Conservation (phyloP, 371 early-diverging fungal genomes). For the Amoeboaphelidium protococcarum region DNA sequence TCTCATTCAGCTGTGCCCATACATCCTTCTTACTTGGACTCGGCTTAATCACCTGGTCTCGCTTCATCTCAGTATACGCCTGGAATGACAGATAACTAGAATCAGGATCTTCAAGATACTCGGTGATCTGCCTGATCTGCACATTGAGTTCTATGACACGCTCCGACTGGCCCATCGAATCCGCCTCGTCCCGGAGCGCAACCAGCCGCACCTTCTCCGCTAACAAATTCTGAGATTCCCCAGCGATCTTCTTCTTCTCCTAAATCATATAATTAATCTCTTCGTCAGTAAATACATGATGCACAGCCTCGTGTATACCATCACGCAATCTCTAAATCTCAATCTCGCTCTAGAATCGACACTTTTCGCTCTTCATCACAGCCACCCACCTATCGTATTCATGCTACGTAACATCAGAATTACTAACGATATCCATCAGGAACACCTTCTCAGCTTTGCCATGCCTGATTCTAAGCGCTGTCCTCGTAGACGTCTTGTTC, state of each 20-base stretch:
- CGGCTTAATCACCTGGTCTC: no score
- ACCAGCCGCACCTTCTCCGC: slow-evolving; percentile 24
- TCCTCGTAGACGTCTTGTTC: slow-evolving; percentile 23
- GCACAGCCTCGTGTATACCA: slow-evolving; percentile 25
- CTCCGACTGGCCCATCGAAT: slow-evolving; percentile 7
- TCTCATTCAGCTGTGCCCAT: slow-evolving; percentile 23
- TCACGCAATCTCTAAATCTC: slow-evolving; percentile 22
- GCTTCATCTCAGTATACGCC: slow-evolving; percentile 4
- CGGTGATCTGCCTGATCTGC: slow-evolving; percentile 6
- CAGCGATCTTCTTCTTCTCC: slow-evolving; percentile 21
- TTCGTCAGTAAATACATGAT: slow-evolving; percentile 32
- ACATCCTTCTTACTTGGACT: slow-evolving; percentile 15
- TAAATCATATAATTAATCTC: slow-evolving; percentile 30
- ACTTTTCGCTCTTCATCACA: slow-evolving; percentile 20
- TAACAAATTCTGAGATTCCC: slow-evolving; percentile 18
- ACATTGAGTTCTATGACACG: slow-evolving; percentile 6
- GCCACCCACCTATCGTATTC: slow-evolving; percentile 29
- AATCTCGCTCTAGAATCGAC: slow-evolving; percentile 18
- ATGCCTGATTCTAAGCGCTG: slow-evolving; percentile 28
- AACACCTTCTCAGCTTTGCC: slow-evolving; percentile 34
- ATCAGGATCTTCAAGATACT: slow-evolving; percentile 3
- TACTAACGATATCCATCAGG: slow-evolving; percentile 44
- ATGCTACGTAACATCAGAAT: slow-evolving; percentile 25
- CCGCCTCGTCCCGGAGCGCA: slow-evolving; percentile 9
- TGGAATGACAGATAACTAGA: slow-evolving; percentile 8